Percentiles rank a stretch among this genome's conserved stretches.
phyloP scores from a whole-genome alignment of 2,329 filamentous ascomycete species.

The Helicocarpus griseus region DNA sequence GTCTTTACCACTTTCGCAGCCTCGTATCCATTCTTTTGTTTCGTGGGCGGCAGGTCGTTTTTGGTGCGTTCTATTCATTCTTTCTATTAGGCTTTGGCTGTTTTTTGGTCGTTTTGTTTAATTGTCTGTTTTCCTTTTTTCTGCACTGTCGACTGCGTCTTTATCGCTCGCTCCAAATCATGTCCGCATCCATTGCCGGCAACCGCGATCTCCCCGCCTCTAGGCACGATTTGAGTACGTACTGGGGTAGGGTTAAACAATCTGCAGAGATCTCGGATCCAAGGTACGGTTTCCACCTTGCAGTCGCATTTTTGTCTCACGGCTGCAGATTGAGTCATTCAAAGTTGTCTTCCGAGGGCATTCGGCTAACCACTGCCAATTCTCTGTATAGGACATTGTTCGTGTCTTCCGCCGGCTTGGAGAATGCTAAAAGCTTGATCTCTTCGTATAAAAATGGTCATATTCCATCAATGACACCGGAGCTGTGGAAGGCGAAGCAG shows the following conservation, averaged over 20 bases:
- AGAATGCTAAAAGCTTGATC: constrained; percentile 74
- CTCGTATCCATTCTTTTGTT: neutral
- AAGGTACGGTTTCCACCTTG: constrained; percentile 55
- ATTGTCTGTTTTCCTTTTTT: neutral
- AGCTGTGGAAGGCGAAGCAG: constrained; percentile 94
- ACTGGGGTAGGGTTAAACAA: constrained; percentile 90
- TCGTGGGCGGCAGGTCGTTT: neutral
- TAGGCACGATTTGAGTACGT: constrained; percentile 84
- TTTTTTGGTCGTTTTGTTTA: too few relatives aligned
- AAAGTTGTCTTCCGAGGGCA: neutral
- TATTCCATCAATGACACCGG: constrained; percentile 67
- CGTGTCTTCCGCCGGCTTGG: constrained; percentile 65
- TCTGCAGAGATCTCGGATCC: constrained; percentile 85
- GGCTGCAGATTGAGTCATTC: neutral
- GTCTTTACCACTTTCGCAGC: too few relatives aligned
- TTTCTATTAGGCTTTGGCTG: neutral
- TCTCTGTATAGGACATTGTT: constrained; percentile 62
- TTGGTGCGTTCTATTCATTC: neutral
- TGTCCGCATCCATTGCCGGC: constrained; percentile 55
- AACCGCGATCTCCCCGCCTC: constrained; percentile 79
- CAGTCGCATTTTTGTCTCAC: neutral
- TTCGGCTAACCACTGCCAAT: neutral
- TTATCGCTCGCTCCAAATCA: constrained; percentile 17
- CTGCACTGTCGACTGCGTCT: neutral
- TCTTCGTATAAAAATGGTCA: constrained; percentile 79